These are phyloP conservation scores for Elongisporangium anandrum DNA, from an alignment of 352 stramenopile genomes.

Conservation along the genomic window DNA sequence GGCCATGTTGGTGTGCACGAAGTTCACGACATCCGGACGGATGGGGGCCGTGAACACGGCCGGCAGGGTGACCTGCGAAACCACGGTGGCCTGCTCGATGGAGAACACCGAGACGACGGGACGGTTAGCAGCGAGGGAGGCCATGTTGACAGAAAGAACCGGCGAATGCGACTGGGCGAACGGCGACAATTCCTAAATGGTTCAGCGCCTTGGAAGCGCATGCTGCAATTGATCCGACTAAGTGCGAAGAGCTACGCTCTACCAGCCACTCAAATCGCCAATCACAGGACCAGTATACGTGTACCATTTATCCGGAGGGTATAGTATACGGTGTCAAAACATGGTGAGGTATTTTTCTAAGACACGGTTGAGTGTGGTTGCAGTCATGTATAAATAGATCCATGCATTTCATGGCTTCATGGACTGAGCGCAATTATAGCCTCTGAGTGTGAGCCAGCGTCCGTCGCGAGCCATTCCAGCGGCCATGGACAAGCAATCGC, in stretches of 20 bases:
- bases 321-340: not conserved
- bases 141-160: slow-evolving; percentile 41
- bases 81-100: slow-evolving; percentile 75
- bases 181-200: slow-evolving; percentile 15
- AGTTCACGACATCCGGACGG: slow-evolving; percentile 98
- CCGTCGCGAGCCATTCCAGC: not conserved
- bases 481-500: slow-evolving; percentile 36
- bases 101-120: slow-evolving; percentile 96
- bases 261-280: not conserved
- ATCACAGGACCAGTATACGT: not conserved
- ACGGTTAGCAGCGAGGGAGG: slow-evolving; percentile 89
- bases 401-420: slow-evolving; percentile 2
- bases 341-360: no score
- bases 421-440: not conserved
- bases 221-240: not conserved
- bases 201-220: not conserved
- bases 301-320: not conserved
- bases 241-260: not conserved
- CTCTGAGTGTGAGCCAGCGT: not conserved
- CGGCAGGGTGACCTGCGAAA: slow-evolving; percentile 90
- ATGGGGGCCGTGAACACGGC: slow-evolving; percentile 97
- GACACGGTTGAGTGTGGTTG: not conserved
- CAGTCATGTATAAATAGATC: not conserved
- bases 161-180: slow-evolving; percentile 45
- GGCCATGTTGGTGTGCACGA: slow-evolving; percentile 99